Evolutionary conservation across 2,329 filamentous ascomycete genomes (phyloP), one percentile per base, ranked within the genome.

Genomic region (Pseudocercospora cruenta): DNA sequence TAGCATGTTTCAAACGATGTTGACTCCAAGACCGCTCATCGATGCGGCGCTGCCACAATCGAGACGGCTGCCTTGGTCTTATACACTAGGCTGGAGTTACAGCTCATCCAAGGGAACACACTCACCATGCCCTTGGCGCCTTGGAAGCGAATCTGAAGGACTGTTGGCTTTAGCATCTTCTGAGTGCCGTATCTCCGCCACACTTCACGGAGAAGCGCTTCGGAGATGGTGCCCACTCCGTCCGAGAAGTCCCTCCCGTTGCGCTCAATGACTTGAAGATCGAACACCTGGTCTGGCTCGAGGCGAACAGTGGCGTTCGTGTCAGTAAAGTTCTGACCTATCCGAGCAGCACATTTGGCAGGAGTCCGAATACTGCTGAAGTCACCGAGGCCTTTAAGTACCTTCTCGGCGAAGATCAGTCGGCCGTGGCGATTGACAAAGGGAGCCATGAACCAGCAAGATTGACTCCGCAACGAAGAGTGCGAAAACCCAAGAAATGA

Each of bases 401-500:
- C 77, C 14, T 72, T 72, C 16, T 74, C 65, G 2, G 82, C 79
- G 51, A 77, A 69, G 33, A 79, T 71, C 3, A 78, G 49, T 2
- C 66, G 69, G 3, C 74, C 75, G 4, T 78, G 60, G 5, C 73
- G 66, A 10, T 73, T 64, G 60, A 71, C 22, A 62, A 87, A 85
- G 1, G 83, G 81, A 1, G 84, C 80, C 80, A 85, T 84, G 75
- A 86, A 88, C 91, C 91, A 93, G 39, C 86, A 88, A 0, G 89
- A 88, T 65, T 92, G 90, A 0, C 87, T 84, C 12, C 91, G 84
- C 3, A 94, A 82, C 0, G 91, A 93, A 0, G 91, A 94, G 76
- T 94, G 90, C 0, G 91, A 93, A 76, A 93, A 94, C 0, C 91
- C 91, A 0, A 94, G 81, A 72, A 94, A 94, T 0, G 79, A 78